Percentiles rank a stretch among this genome's conserved stretches.
These are phyloP conservation scores for Tritrichomonas musculus DNA, from an alignment of 208 protist genomes.

Conservation along the genomic window DNA sequence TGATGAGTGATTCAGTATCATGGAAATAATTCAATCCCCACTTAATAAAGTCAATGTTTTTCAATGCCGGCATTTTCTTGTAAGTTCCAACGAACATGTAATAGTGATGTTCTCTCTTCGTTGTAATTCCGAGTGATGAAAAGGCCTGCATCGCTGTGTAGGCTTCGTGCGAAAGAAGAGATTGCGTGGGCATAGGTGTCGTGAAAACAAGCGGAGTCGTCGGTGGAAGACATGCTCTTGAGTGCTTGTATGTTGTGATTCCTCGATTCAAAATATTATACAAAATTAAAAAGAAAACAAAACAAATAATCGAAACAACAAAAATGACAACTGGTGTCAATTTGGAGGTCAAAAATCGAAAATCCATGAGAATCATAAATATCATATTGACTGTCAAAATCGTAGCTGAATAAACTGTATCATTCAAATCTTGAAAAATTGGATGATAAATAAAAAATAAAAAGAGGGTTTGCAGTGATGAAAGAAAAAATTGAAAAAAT, in stretches of 20 bases:
- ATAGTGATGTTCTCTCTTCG: background rate
- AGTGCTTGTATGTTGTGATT: no score
- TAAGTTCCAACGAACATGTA: background rate
- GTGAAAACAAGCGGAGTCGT: background rate
- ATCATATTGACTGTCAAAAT: no score
- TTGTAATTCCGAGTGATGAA: background rate
- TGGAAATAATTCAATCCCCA: background rate
- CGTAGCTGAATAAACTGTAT: no score
- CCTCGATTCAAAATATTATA: no score
- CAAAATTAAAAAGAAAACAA: background rate
- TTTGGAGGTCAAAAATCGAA: no score
- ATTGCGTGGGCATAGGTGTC: background rate
- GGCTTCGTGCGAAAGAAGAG: background rate
- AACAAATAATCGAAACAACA: background rate
- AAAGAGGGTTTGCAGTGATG: background rate
- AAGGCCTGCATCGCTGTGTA: background rate
- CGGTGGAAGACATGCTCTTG: background rate
- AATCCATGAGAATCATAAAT: no score
- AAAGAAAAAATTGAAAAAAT: background rate
- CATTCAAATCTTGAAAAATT: no score
- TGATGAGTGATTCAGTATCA: background rate
- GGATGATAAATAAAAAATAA: no score
- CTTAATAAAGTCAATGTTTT: background rate
- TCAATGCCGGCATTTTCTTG: background rate
- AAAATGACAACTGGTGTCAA: no score